These are phyloP conservation scores for Tuber brumale DNA, from an alignment of 495 filamentous ascomycete species.

Conservation along the genomic window DNA sequence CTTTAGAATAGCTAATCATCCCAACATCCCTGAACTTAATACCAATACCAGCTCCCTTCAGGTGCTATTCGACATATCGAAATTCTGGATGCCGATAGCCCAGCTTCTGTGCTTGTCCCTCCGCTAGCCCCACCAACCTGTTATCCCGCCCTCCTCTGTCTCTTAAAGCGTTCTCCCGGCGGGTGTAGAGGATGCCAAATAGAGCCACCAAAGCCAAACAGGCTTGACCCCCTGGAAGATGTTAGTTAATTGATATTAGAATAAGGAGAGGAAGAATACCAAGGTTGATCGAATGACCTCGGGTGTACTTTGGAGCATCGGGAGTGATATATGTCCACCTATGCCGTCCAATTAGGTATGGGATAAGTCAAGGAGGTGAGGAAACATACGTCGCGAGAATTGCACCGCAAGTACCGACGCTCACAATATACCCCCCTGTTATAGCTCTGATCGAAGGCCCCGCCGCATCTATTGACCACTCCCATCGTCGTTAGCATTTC, in stretches of 20 bases:
- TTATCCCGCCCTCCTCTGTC: conserved; percentile 50
- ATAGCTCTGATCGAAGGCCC: conserved; percentile 54
- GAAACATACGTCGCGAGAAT: conserved; percentile 49
- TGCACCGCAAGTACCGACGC: conserved; percentile 52
- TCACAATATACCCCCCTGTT: conserved; percentile 51
- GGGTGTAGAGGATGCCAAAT: conserved; percentile 49
- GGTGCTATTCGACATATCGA: conserved; percentile 45
- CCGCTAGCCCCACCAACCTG: conserved; percentile 49
- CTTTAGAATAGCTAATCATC: background rate
- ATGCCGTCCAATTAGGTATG: background rate
- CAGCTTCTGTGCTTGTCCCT: conserved; percentile 47
- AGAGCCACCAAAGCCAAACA: conserved; percentile 44
- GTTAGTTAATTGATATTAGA: background rate
- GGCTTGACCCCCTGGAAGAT: conserved; percentile 43
- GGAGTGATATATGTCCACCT: conserved; percentile 51
- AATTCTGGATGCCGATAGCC: conserved; percentile 54
- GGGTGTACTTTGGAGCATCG: conserved; percentile 50
- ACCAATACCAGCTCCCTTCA: background rate
- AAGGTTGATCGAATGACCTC: conserved; percentile 57
- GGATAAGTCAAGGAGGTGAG: background rate
- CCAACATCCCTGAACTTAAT: background rate
- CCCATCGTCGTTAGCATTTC: background rate
- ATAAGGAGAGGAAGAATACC: conserved; percentile 10
- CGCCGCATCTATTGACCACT: conserved; percentile 43
- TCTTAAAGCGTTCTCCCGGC: conserved; percentile 48